Conservation (phyloP, 768 basidiomycete species). For the Xerocomus spinulosus region DNA sequence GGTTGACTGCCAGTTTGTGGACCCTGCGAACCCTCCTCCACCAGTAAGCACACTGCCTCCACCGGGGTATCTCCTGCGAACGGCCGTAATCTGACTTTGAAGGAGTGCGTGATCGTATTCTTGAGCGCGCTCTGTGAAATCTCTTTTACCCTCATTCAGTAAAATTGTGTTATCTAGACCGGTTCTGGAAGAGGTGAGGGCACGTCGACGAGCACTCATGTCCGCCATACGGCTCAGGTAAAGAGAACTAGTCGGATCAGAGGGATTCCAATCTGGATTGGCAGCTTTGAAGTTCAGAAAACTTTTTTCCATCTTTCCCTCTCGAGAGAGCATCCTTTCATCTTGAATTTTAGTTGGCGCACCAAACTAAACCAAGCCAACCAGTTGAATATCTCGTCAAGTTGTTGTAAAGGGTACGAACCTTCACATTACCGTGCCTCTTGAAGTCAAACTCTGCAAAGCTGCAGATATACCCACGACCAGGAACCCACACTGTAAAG, state of each 20-base stretch:
- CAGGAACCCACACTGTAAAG: slow-evolving; percentile 95
- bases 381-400: neutral
- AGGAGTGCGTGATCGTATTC: slow-evolving; percentile 73
- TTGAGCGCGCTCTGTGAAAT: slow-evolving; percentile 51
- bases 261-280: slow-evolving; percentile 93
- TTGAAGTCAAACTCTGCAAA: slow-evolving; percentile 99
- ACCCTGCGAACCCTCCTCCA: slow-evolving; percentile 42
- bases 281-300: slow-evolving; percentile 94
- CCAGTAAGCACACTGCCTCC: slow-evolving; percentile 31
- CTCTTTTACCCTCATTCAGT: slow-evolving; percentile 34
- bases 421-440: slow-evolving; percentile 88
- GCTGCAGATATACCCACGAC: slow-evolving; percentile 93
- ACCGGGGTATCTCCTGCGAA: slow-evolving; percentile 35
- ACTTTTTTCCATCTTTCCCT: slow-evolving; percentile 99
- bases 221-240: slow-evolving; percentile 85
- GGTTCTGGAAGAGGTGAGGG: slow-evolving; percentile 24
- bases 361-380: slow-evolving; percentile 56
- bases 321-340: slow-evolving; percentile 76
- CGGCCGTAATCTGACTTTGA: slow-evolving; percentile 59
- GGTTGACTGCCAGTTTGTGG: slow-evolving; percentile 43
- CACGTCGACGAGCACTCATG: slow-evolving; percentile 46
- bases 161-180: slow-evolving; percentile 25
- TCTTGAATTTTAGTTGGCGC: slow-evolving; percentile 67
- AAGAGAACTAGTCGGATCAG: slow-evolving; percentile 85
- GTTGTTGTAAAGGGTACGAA: slow-evolving; percentile 29